A percentile compares a stretch with the other conserved stretches of the same genome.
Evolutionary conservation across 2,329 filamentous ascomycete genomes (phyloP).

Genomic region (Stachybotrys echinatus): DNA sequence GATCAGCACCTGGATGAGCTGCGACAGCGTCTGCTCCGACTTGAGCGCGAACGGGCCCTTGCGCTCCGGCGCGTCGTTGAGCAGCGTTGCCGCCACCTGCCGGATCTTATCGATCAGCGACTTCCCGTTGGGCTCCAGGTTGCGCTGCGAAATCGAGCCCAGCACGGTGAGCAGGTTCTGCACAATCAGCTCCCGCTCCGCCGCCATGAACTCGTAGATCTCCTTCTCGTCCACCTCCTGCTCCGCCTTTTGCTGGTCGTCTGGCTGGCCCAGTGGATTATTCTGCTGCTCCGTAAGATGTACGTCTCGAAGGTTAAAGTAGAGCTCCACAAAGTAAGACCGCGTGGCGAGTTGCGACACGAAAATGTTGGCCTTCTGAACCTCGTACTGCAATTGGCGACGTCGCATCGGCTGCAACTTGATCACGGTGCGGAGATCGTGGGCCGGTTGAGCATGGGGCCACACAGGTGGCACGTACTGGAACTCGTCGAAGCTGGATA

Average conservation of each 20-base stretch:
- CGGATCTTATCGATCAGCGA: slow-evolving; percentile 77
- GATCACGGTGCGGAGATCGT: slow-evolving; percentile 46
- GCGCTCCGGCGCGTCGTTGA: slow-evolving; percentile 51
- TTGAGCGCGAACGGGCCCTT: slow-evolving; percentile 46
- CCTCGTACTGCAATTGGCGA: slow-evolving; percentile 69
- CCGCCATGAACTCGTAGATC: slow-evolving; percentile 60
- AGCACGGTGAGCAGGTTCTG: slow-evolving; percentile 72
- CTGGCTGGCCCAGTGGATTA: slow-evolving; percentile 17
- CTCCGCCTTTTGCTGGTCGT: slow-evolving; percentile 26
- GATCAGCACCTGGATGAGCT: slow-evolving; percentile 69
- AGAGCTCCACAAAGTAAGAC: slow-evolving; percentile 82
- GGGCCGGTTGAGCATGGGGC: slow-evolving; percentile 36
- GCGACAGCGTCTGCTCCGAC: slow-evolving; percentile 66
- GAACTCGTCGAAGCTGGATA: slow-evolving; percentile 38
- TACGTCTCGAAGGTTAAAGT: slow-evolving; percentile 70
- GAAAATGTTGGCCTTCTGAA: slow-evolving; percentile 89
- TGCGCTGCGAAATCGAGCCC: slow-evolving; percentile 73
- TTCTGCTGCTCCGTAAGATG: slow-evolving; percentile 44
- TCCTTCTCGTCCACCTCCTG: slow-evolving; percentile 36
- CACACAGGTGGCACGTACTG: slow-evolving; percentile 48
- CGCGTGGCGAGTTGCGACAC: slow-evolving; percentile 75
- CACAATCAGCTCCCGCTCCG: slow-evolving; percentile 77
- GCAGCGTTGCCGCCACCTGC: slow-evolving; percentile 73
- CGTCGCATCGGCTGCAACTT: slow-evolving; percentile 44
- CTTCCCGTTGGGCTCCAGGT: slow-evolving; percentile 70